Conservation (phyloP, 2,329 filamentous ascomycete species). For the Fusarium papillatum region DNA sequence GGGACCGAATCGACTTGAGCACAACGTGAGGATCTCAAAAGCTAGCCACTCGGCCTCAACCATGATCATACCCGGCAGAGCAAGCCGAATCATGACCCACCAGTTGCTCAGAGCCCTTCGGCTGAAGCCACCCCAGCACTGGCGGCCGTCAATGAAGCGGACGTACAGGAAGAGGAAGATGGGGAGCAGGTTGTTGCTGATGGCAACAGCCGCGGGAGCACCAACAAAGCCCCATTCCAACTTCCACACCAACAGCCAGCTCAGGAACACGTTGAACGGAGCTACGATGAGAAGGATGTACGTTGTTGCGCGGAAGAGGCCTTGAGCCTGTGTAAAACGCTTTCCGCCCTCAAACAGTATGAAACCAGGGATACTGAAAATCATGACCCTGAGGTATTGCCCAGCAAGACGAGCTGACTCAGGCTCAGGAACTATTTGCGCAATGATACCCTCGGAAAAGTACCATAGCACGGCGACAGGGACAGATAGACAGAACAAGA, state of each 20-base stretch:
- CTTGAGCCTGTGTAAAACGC: slow-evolving; percentile 86
- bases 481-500: slow-evolving; percentile 79
- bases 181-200: slow-evolving; percentile 84
- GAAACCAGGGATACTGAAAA: slow-evolving; percentile 81
- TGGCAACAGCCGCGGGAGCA: slow-evolving; percentile 83
- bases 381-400: slow-evolving; percentile 78
- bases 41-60: slow-evolving; percentile 94
- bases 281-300: slow-evolving; percentile 83
- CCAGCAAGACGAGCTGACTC: slow-evolving; percentile 79
- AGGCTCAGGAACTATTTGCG: slow-evolving; percentile 55
- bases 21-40: slow-evolving; percentile 92
- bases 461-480: slow-evolving; percentile 82
- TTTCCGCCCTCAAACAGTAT: slow-evolving; percentile 84
- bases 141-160: slow-evolving; percentile 77
- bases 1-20: slow-evolving; percentile 83
- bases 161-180: slow-evolving; percentile 85
- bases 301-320: slow-evolving; percentile 82
- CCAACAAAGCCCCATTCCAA: slow-evolving; percentile 80
- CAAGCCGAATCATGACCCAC: slow-evolving; percentile 86
- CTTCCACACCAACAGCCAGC: slow-evolving; percentile 84
- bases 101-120: slow-evolving; percentile 79
- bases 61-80: slow-evolving; percentile 92
- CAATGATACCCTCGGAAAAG: slow-evolving; percentile 75
- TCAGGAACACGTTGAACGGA: slow-evolving; percentile 82
- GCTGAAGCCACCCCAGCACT: slow-evolving; percentile 90